Evolutionary conservation across 352 stramenopile genomes (phyloP), one percentile per base, ranked within the genome.

Genomic region (Globisporangium cystogenes): DNA sequence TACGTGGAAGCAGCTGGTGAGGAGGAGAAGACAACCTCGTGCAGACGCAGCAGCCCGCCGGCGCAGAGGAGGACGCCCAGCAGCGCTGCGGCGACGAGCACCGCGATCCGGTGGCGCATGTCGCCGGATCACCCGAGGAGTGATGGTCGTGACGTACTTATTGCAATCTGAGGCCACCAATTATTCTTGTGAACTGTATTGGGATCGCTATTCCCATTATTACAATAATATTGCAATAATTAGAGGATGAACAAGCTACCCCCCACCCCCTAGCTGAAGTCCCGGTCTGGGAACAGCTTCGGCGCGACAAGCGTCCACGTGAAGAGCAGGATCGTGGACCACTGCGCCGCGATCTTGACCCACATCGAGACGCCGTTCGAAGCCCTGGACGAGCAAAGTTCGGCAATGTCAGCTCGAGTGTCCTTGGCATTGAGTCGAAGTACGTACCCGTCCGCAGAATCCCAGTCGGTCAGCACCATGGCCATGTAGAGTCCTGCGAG

Each of bases 401-500:
- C 20, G 21, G 33, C n/a, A 20, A 24, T 46, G 42, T 29, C 24
- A 27, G 26, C 43, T 33, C 39, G 21, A 26, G 10, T 16, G 16
- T 39, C 12, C 7, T 7, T 14, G 18, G 5, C 3, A 5, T 12
- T 39, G 20, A 26, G 0, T 53, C 10, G 21, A 24, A 14, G 20
- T 16, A 47, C 83, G 40, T 74, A 81, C 57, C 67, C 72, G 51
- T 92, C 59, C 23, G 91, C 85, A 3, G 85, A 88, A 47, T 96
- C 88, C 93, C 95, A 99, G 62, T 95, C 87, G 11, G 94, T 98
- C 41, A 99, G 77, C 31, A 95, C 84, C 93, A 98, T 98, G 2
- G 88, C 72, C 82, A 96, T 96, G 84, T 96, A 98, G 47, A 96
- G 86, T 27, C 76, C 87, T 10, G 96, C 78, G 36, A 97, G 65